Evolutionary conservation across 2,329 filamentous ascomycete genomes (phyloP).

Genomic region (Cordyceps fumosorosea): DNA sequence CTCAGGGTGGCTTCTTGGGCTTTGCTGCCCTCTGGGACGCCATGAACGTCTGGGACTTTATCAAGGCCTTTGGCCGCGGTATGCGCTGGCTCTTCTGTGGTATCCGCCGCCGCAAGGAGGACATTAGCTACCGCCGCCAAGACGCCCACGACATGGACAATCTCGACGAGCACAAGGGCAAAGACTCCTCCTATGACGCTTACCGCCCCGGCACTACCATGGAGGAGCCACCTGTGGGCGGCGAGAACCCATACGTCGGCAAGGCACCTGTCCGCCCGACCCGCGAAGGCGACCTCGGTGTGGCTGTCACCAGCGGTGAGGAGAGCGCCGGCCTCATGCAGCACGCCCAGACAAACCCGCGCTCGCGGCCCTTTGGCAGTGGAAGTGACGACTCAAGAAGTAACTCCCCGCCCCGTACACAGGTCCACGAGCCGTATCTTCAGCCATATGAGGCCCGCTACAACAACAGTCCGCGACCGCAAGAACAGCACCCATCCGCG

Average conservation of each 20-base stretch:
- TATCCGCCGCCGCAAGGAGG: slow-evolving; percentile 50
- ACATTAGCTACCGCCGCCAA: slow-evolving; percentile 42
- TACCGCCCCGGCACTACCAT: slow-evolving; percentile 26
- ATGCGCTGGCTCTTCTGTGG: slow-evolving; percentile 78
- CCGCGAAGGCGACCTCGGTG: slow-evolving; percentile 14
- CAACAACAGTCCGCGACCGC: not conserved
- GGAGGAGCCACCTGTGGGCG: slow-evolving; percentile 25
- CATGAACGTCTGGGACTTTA: slow-evolving; percentile 74
- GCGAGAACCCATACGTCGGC: slow-evolving; percentile 31
- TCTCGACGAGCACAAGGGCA: slow-evolving; percentile 25
- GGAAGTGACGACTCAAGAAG: not conserved
- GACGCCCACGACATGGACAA: slow-evolving; percentile 31
- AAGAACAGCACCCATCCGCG: slow-evolving; percentile 5
- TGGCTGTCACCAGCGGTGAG: slow-evolving; percentile 20
- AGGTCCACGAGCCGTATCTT: slow-evolving; percentile 9
- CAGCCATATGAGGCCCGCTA: slow-evolving; percentile 4
- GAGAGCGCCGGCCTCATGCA: slow-evolving; percentile 40
- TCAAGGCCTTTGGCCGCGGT: slow-evolving; percentile 72
- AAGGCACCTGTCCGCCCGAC: slow-evolving; percentile 22
- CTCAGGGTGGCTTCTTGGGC: slow-evolving; percentile 59
- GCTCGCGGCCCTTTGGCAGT: slow-evolving; percentile 7
- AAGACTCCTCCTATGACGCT: slow-evolving; percentile 19
- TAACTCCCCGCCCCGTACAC: slow-evolving; percentile 1
- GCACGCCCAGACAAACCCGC: slow-evolving; percentile 25
- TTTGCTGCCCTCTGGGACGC: slow-evolving; percentile 61